A percentile compares a stretch with the other conserved stretches of the same genome.
These are phyloP conservation scores for Globisporangium parvum DNA, from an alignment of 352 stramenopile species.

Conservation along the genomic window DNA sequence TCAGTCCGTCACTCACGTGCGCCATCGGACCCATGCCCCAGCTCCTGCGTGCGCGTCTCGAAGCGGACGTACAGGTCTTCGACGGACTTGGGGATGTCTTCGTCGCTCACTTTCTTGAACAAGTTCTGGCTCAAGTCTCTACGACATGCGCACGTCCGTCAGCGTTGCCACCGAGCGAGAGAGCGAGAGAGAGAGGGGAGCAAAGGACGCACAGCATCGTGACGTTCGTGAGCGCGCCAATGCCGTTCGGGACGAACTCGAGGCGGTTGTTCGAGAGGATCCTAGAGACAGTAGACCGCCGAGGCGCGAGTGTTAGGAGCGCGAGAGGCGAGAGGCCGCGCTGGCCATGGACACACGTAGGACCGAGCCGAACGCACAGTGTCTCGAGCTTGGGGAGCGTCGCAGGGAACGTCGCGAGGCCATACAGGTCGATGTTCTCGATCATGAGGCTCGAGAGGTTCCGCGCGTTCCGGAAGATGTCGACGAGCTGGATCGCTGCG, in stretches of 20 bases:
- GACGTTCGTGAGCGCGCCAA: conserved; percentile 13
- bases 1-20: too few species aligned
- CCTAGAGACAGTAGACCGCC: conserved; percentile 3
- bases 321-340: too few species aligned
- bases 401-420: conserved; percentile 19
- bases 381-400: conserved; percentile 20
- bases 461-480: conserved; percentile 20
- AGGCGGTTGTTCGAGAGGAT: conserved; percentile 18
- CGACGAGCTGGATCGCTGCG: conserved; percentile 11
- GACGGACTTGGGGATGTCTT: conserved; percentile 12
- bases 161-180: background rate
- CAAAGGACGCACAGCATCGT: conserved; percentile 13
- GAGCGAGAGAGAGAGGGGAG: background rate
- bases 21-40: too few species aligned
- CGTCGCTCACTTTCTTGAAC: conserved; percentile 13
- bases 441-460: conserved; percentile 26
- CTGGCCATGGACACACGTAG: too few species aligned
- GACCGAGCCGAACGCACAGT: conserved; percentile 16
- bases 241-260: conserved; percentile 12
- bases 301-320: background rate
- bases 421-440: conserved; percentile 32
- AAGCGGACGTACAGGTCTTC: conserved; percentile 13
- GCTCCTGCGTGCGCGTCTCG: too few species aligned
- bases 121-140: conserved; percentile 21
- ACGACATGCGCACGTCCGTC: background rate